phyloP scores from a whole-genome alignment of 2,329 filamentous ascomycete genomes.

The Myrmaecium sp. region DNA sequence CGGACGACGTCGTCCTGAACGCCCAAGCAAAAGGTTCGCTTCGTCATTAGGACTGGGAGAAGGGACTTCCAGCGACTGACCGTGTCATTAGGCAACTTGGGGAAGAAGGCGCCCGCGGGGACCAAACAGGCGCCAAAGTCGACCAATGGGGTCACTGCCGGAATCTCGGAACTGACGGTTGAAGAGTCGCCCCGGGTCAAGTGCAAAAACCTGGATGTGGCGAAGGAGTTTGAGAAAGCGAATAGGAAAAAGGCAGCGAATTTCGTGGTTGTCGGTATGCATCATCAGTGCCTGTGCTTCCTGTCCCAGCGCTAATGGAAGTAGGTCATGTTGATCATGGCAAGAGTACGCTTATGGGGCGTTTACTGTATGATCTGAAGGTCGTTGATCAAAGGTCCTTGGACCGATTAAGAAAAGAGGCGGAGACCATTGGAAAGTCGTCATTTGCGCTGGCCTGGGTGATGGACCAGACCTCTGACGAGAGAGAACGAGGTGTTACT shows the following conservation, averaged over 20 bases:
- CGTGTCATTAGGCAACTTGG: slow-evolving; percentile 10
- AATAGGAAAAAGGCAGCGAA: slow-evolving; percentile 66
- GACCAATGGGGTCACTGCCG: slow-evolving; percentile 28
- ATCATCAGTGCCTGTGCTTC: slow-evolving; percentile 15
- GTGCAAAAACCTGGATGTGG: slow-evolving; percentile 69
- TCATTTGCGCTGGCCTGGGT: slow-evolving; percentile 97
- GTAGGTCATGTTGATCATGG: slow-evolving; percentile 90
- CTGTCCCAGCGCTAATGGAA: neutral
- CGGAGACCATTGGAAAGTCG: slow-evolving; percentile 79
- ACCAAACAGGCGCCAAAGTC: slow-evolving; percentile 6
- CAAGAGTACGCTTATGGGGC: slow-evolving; percentile 94
- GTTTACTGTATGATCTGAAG: slow-evolving; percentile 75
- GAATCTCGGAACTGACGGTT: slow-evolving; percentile 30
- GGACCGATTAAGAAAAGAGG: slow-evolving; percentile 75
- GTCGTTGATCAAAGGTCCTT: slow-evolving; percentile 78
- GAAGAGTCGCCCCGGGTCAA: slow-evolving; percentile 37
- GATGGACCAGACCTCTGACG: slow-evolving; percentile 79
- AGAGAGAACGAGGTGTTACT: slow-evolving; percentile 77
- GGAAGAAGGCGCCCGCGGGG: slow-evolving; percentile 9
- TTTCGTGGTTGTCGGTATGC: slow-evolving; percentile 83
- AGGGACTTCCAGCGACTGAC: slow-evolving; percentile 5
- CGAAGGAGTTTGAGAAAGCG: slow-evolving; percentile 61
- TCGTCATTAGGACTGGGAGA: slow-evolving; percentile 11
- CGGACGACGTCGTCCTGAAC: slow-evolving; percentile 73
- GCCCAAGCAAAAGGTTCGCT: slow-evolving; percentile 45